These are phyloP conservation scores for Leccinum fibrillosum DNA, from an alignment of 768 basidiomycete species.

Conservation along the genomic window DNA sequence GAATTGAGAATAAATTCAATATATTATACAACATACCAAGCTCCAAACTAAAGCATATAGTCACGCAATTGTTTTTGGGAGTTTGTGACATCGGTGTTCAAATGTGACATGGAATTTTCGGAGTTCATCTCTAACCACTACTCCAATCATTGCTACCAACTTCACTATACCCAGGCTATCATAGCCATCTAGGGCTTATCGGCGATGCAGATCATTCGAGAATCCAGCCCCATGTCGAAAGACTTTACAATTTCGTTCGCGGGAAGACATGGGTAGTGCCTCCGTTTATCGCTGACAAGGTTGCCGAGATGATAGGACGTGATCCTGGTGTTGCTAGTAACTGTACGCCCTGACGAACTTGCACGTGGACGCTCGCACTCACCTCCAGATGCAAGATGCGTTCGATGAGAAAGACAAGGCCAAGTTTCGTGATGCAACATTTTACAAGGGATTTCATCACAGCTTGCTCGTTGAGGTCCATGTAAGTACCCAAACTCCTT, in stretches of 20 bases:
- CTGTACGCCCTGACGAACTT: conserved; percentile 29
- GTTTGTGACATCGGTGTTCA: too few species aligned
- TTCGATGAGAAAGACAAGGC: conserved; percentile 54
- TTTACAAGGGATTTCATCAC: conserved; percentile 47
- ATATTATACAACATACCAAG: too few species aligned
- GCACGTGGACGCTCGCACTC: neutral
- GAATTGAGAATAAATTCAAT: too few species aligned
- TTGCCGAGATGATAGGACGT: conserved; percentile 39
- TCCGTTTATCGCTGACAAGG: conserved; percentile 40
- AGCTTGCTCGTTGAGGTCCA: conserved; percentile 43
- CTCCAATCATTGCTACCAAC: too few species aligned
- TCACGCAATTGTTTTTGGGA: too few species aligned
- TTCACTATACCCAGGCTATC: too few species aligned
- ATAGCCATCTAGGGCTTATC: conserved; percentile 49
- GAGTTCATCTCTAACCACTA: too few species aligned
- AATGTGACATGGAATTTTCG: too few species aligned
- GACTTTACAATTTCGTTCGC: conserved; percentile 54
- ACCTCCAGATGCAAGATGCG: conserved; percentile 3
- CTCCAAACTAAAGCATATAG: too few species aligned
- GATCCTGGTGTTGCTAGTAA: conserved; percentile 34
- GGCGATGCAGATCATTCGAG: conserved; percentile 57
- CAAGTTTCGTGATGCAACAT: conserved; percentile 44
- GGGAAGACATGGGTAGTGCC: conserved; percentile 57
- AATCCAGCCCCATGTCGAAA: conserved; percentile 49
- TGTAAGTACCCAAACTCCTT: too few species aligned